A percentile compares a stretch with the other conserved stretches of the same genome.
phyloP scores from a whole-genome alignment of 208 protist genomes.

The Trypanosoma platydactyli region DNA sequence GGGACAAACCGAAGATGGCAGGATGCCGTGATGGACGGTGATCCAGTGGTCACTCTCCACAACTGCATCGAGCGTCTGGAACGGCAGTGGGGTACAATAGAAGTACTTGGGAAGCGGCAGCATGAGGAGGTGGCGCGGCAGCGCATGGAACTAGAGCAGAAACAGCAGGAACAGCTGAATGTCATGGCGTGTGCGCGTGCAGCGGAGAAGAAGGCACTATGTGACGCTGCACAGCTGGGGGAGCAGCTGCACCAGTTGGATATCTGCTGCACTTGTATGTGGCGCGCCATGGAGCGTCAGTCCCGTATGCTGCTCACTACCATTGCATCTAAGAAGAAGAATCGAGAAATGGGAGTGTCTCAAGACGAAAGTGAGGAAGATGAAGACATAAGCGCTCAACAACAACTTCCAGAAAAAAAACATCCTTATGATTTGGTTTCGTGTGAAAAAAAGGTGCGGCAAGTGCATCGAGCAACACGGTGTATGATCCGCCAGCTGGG shows the following conservation, averaged over 20 bases:
- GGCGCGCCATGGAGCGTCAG: slow-evolving; percentile 16
- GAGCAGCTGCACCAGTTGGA: slow-evolving; percentile 6
- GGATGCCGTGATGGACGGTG: neutral
- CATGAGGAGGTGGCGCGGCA: neutral
- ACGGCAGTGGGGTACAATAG: slow-evolving; percentile 8
- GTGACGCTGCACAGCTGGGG: neutral
- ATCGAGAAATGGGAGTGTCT: neutral
- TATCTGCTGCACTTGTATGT: slow-evolving; percentile 3
- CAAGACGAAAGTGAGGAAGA: neutral
- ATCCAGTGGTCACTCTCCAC: neutral
- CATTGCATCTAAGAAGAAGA: neutral
- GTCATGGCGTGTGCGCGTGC: neutral
- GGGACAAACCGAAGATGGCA: neutral
- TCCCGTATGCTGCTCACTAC: slow-evolving; percentile 10
- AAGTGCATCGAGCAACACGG: neutral
- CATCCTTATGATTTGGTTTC: neutral
- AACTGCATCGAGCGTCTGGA: neutral
- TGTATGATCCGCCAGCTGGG: neutral
- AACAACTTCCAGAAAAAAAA: neutral
- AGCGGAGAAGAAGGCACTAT: slow-evolving; percentile 3
- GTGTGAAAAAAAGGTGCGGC: slow-evolving; percentile 6
- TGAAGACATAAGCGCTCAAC: neutral
- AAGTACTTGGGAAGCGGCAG: neutral
- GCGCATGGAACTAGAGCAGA: neutral
- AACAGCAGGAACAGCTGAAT: slow-evolving; percentile 12